Evolutionary conservation across 2,329 filamentous ascomycete genomes (phyloP).

Genomic region (Talaromyces amestolkiae): DNA sequence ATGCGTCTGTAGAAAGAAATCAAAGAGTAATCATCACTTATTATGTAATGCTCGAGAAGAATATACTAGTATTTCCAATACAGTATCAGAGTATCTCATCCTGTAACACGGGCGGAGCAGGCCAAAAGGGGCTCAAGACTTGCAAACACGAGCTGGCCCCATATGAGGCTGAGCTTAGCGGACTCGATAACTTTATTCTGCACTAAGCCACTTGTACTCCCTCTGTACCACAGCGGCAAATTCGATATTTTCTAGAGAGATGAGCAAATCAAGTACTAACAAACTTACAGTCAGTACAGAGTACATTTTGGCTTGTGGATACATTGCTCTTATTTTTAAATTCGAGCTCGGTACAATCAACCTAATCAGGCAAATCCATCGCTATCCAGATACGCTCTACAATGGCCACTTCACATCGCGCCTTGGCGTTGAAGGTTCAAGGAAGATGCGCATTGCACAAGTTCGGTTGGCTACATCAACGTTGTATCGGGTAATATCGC

Average conservation of each 20-base stretch:
- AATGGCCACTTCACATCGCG: background rate
- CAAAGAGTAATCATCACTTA: background rate
- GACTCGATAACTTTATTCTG: background rate
- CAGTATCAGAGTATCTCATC: background rate
- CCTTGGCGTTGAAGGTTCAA: background rate
- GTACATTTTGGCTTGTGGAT: too few relatives aligned
- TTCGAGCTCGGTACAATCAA: background rate
- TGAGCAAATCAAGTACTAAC: too few relatives aligned
- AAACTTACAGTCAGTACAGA: too few relatives aligned
- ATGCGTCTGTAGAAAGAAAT: background rate
- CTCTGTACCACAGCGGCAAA: too few relatives aligned
- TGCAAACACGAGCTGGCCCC: background rate
- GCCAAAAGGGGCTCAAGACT: background rate
- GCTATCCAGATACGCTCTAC: background rate
- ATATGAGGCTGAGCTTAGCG: slow-evolving; percentile 5
- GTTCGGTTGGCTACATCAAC: background rate
- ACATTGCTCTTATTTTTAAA: too few relatives aligned
- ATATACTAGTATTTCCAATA: too few relatives aligned
- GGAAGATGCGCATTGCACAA: background rate
- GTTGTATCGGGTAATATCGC: background rate
- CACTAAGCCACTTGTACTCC: background rate
- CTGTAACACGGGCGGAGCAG: background rate
- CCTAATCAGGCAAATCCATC: background rate
- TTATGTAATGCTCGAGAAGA: background rate
- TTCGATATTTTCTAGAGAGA: too few relatives aligned